Conservation (phyloP, 2,329 filamentous ascomycete species). For the Talaromyces sp. region DNA sequence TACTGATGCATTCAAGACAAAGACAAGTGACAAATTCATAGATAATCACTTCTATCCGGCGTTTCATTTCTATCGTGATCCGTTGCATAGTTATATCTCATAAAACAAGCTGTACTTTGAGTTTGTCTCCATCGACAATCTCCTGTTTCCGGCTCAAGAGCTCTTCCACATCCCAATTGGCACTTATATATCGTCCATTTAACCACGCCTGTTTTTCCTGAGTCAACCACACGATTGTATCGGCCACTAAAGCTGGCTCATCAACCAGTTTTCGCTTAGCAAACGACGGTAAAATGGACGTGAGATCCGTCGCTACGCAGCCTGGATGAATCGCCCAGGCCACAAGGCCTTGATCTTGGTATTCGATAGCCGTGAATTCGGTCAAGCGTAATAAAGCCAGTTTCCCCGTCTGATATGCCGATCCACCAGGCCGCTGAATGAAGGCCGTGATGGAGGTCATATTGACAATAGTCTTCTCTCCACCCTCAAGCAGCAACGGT, state of each 20-base stretch:
- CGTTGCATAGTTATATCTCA: not conserved
- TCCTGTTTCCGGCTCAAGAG: slow-evolving; percentile 20
- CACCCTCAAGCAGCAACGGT: slow-evolving; percentile 34
- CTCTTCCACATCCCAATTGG: slow-evolving; percentile 21
- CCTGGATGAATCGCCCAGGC: slow-evolving; percentile 48
- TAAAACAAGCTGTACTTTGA: slow-evolving; percentile 31
- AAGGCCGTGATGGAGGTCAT: slow-evolving; percentile 41
- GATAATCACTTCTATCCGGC: not conserved
- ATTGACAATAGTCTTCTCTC: slow-evolving; percentile 45
- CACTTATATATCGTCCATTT: slow-evolving; percentile 22
- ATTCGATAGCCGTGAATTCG: slow-evolving; percentile 46
- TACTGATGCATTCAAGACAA: not conserved
- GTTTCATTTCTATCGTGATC: not conserved
- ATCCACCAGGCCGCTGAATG: slow-evolving; percentile 34
- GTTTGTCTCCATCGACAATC: slow-evolving; percentile 32
- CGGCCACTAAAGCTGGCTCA: slow-evolving; percentile 28
- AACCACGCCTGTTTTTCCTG: slow-evolving; percentile 26
- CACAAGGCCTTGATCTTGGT: slow-evolving; percentile 37
- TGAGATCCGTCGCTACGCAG: slow-evolving; percentile 43
- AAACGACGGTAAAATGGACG: not conserved
- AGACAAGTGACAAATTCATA: too few species aligned
- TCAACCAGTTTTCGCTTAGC: slow-evolving; percentile 30
- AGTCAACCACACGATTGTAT: slow-evolving; percentile 25
- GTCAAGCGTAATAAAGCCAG: slow-evolving; percentile 44
- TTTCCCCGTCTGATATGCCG: slow-evolving; percentile 48